Base-by-base conservation (phyloP, 2,329 filamentous ascomycete species). In the Sporothrix mexicana region DNA sequence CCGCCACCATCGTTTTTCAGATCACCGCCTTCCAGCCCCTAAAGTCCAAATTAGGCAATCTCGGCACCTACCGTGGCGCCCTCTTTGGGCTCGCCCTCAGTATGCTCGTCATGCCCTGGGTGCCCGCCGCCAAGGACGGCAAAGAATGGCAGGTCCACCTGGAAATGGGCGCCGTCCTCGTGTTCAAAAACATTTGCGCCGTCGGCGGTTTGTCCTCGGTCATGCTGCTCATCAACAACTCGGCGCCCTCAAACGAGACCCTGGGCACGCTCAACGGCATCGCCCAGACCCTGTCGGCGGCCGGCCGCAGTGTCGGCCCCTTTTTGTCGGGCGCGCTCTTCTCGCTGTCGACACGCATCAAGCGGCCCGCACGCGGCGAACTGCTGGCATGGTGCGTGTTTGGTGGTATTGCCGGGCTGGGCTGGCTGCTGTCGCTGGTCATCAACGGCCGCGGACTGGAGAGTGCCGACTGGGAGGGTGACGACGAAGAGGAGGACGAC, bases 231-330 rank as follows among this genome's bases (percentile, higher is more conserved):
- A 95, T 99, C 76, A 98, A 94, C 51, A 99, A 99, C 78, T 97
- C 93, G 0, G 93, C 94, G 0, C 93, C 94, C 0, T 94, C 95
- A 8, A 89, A 95, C 80, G 90, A 92, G 5, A 94, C 93, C 0
- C 87, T 99, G 0, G 96, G 96, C 2, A 94, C 93, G 0, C 86
- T 99, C 36, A 98, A 99, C 78, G 96, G 96, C 10, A 88, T 98
- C 45, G 96, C 96, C 0, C 96, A 99, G 81, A 97, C 94, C 0
- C 88, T 99, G 0, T 97, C 94, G 0, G 96, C 96, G 0, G 93
- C 93, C 0, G 96, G 96, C 9, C 90, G 96, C 74, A 94, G 95
- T 59, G 88, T 94, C 0, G 96, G 96, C 0, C 96, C 96, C 0
- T 95, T 98, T 76, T 84, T 97, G 0, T 96, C 94, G 0, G 96